These are phyloP conservation scores for Solanum arcanum DNA, from an alignment of 257 asterid species.

Conservation along the genomic window DNA sequence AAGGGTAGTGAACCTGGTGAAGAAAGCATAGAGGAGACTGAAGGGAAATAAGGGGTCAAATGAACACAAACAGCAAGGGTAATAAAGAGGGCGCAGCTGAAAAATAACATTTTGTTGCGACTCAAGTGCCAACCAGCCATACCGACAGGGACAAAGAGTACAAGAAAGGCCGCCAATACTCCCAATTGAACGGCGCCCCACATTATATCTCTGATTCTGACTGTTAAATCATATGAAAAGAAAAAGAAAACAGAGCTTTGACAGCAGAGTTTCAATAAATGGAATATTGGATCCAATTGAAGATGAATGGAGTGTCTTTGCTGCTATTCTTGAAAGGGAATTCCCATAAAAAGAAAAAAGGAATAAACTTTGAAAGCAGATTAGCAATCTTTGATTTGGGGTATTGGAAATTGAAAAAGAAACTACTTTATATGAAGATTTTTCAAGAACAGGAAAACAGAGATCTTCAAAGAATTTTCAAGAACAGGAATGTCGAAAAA, in stretches of 20 bases:
- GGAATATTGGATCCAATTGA: not conserved
- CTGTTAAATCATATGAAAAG: not conserved
- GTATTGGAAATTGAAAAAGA: not conserved
- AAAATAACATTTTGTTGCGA: conserved; percentile 89
- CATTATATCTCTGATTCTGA: conserved; percentile 21
- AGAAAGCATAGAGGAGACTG: conserved; percentile 17
- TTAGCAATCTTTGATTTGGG: not conserved
- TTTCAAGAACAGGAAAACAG: not conserved
- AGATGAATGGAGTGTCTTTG: not conserved
- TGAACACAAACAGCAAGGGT: conserved; percentile 96
- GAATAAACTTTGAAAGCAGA: not conserved
- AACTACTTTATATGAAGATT: not conserved
- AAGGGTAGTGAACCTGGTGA: conserved; percentile 15
- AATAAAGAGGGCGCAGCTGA: conserved; percentile 93
- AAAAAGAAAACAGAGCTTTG: not conserved
- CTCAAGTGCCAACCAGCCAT: conserved; percentile 99
- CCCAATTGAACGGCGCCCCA: conserved; percentile 84
- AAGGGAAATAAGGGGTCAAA: conserved; percentile 44
- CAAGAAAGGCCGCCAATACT: conserved; percentile 78
- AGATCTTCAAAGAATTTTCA: not conserved
- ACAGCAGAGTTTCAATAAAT: not conserved
- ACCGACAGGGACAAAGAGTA: conserved; percentile 84
- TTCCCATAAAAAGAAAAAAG: not conserved
- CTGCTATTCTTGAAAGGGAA: not conserved
- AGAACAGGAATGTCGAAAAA: not conserved